Percentiles rank a stretch among this genome's conserved stretches.
phyloP scores from a whole-genome alignment of 2,329 filamentous ascomycete genomes.

The Verruconis gallopava region DNA sequence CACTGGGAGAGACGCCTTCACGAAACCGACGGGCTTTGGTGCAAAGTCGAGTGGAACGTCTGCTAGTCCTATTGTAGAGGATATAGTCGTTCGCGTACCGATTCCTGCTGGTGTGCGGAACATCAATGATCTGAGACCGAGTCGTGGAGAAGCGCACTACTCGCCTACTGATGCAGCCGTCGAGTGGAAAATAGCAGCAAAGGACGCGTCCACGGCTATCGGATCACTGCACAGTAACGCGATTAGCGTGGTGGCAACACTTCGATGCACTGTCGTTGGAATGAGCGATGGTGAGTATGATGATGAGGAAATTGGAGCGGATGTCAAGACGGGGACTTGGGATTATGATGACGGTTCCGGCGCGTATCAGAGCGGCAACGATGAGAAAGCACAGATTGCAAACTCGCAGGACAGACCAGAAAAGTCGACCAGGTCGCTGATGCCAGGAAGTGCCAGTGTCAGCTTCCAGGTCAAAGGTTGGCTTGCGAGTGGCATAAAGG shows the following conservation, averaged over 20 bases:
- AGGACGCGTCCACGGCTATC: constrained; percentile 48
- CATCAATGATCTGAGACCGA: constrained; percentile 67
- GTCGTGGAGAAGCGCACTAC: constrained; percentile 72
- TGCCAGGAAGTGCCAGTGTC: constrained; percentile 34
- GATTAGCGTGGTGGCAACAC: constrained; percentile 53
- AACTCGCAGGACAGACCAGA: constrained; percentile 14
- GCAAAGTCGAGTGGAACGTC: constrained; percentile 16
- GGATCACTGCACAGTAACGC: constrained; percentile 28
- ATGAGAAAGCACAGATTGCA: constrained; percentile 13
- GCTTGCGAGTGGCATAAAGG: constrained; percentile 50
- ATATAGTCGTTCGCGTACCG: constrained; percentile 65
- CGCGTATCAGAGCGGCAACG: constrained; percentile 18
- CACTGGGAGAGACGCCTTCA: constrained; percentile 9
- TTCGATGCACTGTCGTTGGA: constrained; percentile 72
- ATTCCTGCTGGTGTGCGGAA: constrained; percentile 70
- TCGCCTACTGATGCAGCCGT: constrained; percentile 57
- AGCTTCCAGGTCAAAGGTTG: constrained; percentile 46
- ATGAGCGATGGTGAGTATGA: constrained; percentile 34
- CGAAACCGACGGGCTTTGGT: constrained; percentile 7
- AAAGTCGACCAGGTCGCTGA: constrained; percentile 36
- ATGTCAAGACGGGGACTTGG: constrained; percentile 9
- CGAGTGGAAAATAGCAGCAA: constrained; percentile 72
- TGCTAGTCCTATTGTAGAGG: constrained; percentile 45
- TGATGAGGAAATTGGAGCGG: constrained; percentile 22
- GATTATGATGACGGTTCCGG: constrained; percentile 17